phyloP scores from a whole-genome alignment of 2,329 filamentous ascomycete genomes.

The Colletotrichum musicola region DNA sequence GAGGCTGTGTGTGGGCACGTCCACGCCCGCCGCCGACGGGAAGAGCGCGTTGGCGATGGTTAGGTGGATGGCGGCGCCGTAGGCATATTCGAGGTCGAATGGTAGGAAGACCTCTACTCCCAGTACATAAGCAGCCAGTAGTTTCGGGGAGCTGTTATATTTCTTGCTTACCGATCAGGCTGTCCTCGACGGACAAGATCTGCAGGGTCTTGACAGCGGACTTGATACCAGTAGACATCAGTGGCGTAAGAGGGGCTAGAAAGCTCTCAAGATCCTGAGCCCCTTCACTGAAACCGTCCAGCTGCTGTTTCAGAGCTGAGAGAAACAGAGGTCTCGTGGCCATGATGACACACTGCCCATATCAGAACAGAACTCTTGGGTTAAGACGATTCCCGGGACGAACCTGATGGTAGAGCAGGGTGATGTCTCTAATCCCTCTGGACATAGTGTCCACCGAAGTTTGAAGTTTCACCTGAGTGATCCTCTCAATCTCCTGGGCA shows the following conservation, averaged over 20 bases:
- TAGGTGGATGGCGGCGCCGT: conserved; percentile 50
- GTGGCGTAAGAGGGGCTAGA: conserved; percentile 44
- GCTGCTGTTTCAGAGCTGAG: conserved; percentile 52
- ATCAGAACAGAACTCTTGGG: not conserved
- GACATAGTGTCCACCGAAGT: conserved; percentile 50
- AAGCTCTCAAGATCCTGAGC: conserved; percentile 50
- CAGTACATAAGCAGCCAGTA: too few species aligned
- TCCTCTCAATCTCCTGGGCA: conserved; percentile 54
- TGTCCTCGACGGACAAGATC: conserved; percentile 49
- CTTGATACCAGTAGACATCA: conserved; percentile 56
- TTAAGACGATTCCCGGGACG: not conserved
- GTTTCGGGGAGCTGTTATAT: not conserved
- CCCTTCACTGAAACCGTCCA: conserved; percentile 44
- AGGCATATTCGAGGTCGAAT: conserved; percentile 54
- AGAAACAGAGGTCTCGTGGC: conserved; percentile 54
- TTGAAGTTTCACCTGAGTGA: conserved; percentile 49
- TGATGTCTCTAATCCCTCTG: conserved; percentile 52
- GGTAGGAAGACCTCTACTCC: conserved; percentile 51
- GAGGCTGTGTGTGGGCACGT: conserved; percentile 43
- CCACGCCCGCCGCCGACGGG: conserved; percentile 44
- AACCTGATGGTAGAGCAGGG: conserved; percentile 54
- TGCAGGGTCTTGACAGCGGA: conserved; percentile 55
- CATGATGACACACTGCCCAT: conserved; percentile 51
- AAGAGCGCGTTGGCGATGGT: conserved; percentile 53
- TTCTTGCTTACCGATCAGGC: conserved; percentile 47